These are phyloP conservation scores for Salix exigua DNA, from an alignment of 345 rosid genomes.

Conservation along the genomic window DNA sequence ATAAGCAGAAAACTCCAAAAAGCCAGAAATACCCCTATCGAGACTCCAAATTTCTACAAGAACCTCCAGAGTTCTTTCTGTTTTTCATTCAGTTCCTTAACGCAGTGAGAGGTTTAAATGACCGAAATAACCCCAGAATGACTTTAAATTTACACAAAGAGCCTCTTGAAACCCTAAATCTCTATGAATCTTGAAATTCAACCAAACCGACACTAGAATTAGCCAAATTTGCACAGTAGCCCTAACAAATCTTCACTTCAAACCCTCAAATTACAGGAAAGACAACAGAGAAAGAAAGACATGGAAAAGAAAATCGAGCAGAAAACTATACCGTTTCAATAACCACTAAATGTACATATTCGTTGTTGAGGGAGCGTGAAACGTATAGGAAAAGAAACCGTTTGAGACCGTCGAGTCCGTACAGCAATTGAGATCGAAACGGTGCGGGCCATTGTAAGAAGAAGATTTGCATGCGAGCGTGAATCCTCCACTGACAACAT, in stretches of 20 bases:
- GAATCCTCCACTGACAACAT: constrained; percentile 55
- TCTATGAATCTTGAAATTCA: neutral
- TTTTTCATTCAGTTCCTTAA: neutral
- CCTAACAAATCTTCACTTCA: constrained; percentile 23
- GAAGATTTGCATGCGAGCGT: constrained; percentile 36
- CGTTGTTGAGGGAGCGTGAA: constrained; percentile 36
- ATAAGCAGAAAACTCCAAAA: constrained; percentile 13
- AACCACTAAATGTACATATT: constrained; percentile 38
- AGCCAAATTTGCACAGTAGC: constrained; percentile 21
- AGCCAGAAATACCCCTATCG: constrained; percentile 7
- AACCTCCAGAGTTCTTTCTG: neutral
- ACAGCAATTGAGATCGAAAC: constrained; percentile 42
- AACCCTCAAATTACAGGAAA: constrained; percentile 17
- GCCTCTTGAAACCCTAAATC: constrained; percentile 19
- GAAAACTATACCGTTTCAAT: constrained; percentile 18
- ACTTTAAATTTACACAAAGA: constrained; percentile 15
- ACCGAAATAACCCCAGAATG: constrained; percentile 22
- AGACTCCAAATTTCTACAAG: neutral
- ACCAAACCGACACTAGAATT: neutral
- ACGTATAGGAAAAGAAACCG: constrained; percentile 33
- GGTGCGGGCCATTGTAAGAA: constrained; percentile 35
- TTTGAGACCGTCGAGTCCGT: constrained; percentile 43
- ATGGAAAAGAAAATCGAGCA: constrained; percentile 1
- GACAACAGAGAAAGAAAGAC: constrained; percentile 7
- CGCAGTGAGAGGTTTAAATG: constrained; percentile 1